Evolutionary conservation across 2,329 filamentous ascomycete genomes (phyloP).

Genomic region (Pseudocercospora cruenta): DNA sequence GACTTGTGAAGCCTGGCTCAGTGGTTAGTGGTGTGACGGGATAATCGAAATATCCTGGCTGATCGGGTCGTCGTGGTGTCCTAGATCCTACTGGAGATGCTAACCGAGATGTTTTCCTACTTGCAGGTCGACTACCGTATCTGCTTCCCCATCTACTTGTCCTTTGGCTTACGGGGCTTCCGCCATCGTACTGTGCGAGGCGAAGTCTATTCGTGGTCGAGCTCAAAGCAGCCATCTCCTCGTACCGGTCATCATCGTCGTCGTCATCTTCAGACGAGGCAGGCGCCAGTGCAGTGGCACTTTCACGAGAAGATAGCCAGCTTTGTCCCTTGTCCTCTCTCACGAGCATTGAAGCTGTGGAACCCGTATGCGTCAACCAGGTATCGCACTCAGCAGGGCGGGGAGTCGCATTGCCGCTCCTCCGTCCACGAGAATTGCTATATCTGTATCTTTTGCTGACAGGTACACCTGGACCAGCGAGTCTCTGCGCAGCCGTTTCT

Average conservation of each 20-base stretch:
- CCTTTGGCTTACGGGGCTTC: conserved; percentile 26
- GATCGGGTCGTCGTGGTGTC: conserved; percentile 36
- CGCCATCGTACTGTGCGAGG: conserved; percentile 21
- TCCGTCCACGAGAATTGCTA: conserved; percentile 10
- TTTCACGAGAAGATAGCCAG: conserved; percentile 57
- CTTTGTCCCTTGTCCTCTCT: conserved; percentile 66
- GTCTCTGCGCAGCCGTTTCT: conserved; percentile 13
- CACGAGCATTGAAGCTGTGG: conserved; percentile 59
- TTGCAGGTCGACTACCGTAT: conserved; percentile 43
- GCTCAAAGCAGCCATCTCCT: conserved; percentile 38
- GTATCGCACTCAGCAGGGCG: conserved; percentile 45
- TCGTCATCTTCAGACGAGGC: conserved; percentile 30
- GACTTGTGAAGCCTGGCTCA: conserved; percentile 57
- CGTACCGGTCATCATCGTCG: conserved; percentile 39
- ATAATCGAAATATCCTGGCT: conserved; percentile 37
- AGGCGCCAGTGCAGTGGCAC: conserved; percentile 52
- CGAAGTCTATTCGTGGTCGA: conserved; percentile 31
- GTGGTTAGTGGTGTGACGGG: conserved; percentile 16
- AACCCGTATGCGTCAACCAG: conserved; percentile 63
- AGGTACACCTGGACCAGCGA: conserved; percentile 27
- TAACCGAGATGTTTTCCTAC: conserved; percentile 44
- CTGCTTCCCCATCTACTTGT: conserved; percentile 38
- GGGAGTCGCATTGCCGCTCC: conserved; percentile 23
- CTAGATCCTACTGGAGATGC: conserved; percentile 44
- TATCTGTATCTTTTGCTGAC: conserved; percentile 22